These are phyloP conservation scores for Neoscytalidium dimidiatum DNA, from an alignment of 2,329 filamentous ascomycete species.

Conservation along the genomic window DNA sequence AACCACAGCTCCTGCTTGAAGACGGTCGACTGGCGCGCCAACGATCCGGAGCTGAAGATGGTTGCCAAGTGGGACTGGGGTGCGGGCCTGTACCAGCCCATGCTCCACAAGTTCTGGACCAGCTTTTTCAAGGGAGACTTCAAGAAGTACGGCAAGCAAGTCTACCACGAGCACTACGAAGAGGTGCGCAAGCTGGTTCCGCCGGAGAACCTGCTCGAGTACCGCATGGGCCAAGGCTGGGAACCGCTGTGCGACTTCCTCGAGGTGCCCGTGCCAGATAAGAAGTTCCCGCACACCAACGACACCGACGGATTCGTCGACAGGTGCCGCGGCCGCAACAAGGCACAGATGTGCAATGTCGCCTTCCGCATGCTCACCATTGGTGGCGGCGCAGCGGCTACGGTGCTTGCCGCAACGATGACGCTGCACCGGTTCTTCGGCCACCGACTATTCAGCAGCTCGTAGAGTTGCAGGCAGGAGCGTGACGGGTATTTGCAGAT, in stretches of 20 bases:
- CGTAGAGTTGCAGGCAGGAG: background rate
- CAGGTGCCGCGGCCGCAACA: constrained; percentile 55
- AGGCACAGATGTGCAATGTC: constrained; percentile 58
- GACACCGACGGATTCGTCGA: constrained; percentile 53
- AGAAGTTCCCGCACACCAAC: constrained; percentile 22
- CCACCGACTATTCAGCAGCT: constrained; percentile 16
- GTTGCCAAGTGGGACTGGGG: constrained; percentile 29
- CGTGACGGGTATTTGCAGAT: background rate
- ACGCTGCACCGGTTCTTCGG: constrained; percentile 22
- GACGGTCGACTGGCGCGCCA: constrained; percentile 28
- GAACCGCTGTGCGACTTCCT: constrained; percentile 33
- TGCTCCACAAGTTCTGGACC: constrained; percentile 70
- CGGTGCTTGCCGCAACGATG: constrained; percentile 21
- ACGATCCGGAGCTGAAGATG: constrained; percentile 29
- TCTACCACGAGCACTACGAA: constrained; percentile 30
- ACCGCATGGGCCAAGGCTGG: constrained; percentile 31
- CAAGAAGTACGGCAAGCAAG: constrained; percentile 44
- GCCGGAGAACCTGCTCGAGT: constrained; percentile 28
- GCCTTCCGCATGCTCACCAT: constrained; percentile 54
- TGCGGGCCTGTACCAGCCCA: constrained; percentile 59
- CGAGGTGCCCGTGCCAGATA: constrained; percentile 27
- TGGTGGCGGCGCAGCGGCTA: constrained; percentile 50
- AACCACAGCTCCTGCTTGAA: constrained; percentile 24
- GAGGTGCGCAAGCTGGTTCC: constrained; percentile 29
- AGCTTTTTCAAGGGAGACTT: constrained; percentile 70